Conservation (phyloP, 2,329 filamentous ascomycete genomes). For the Trichoderma sp. region DNA sequence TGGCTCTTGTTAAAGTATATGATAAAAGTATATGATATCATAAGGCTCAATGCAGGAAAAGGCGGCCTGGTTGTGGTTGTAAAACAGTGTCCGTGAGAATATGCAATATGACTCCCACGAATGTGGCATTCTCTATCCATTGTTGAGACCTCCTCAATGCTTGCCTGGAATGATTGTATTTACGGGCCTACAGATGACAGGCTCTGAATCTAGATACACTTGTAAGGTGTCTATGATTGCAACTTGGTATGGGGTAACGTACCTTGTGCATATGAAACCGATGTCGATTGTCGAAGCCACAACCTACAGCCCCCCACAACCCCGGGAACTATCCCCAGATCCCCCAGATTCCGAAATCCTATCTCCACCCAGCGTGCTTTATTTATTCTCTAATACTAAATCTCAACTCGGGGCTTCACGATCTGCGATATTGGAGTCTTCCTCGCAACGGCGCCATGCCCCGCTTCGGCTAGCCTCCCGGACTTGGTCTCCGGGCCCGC, state of each 20-base stretch:
- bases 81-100: no score
- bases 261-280: neutral
- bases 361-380: conserved; percentile 1
- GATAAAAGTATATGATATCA: no score
- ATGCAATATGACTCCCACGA: no score
- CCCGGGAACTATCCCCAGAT: neutral
- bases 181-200: no score
- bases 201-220: no score
- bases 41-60: no score
- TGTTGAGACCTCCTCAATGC: no score
- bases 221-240: neutral
- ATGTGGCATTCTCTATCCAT: no score
- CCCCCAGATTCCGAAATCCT: neutral
- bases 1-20: no score
- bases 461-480: neutral
- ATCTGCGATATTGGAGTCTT: neutral
- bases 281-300: neutral
- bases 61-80: no score
- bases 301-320: neutral
- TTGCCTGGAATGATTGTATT: no score
- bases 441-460: neutral
- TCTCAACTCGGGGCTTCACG: neutral
- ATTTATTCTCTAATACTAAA: neutral
- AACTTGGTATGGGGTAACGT: neutral
- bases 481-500: neutral